Base-by-base conservation (phyloP, 108 stramenopile species). In the Phaeodactylum tricornutum region DNA sequence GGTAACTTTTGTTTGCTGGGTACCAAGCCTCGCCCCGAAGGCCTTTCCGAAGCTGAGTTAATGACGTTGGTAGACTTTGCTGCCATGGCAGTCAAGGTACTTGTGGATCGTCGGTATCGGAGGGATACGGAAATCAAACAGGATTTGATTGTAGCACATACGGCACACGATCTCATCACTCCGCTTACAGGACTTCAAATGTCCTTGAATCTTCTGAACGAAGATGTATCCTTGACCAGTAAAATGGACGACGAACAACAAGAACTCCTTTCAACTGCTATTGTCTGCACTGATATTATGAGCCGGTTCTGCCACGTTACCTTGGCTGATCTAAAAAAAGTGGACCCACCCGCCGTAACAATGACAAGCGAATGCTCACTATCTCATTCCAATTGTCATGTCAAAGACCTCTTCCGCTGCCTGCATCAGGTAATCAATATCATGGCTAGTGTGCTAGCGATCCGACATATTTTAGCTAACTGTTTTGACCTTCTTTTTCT, bases 161-260 rank as follows among this genome's bases (percentile, higher is more conserved):
- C n/a, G n/a, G n/a, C 75, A 3, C 81, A 77, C 49, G 81, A 82
- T 51, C 47, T 82, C 31, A 41, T 75, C 36, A 75, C 74, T 15
- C 81, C 75, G 14, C 37, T 82, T 29, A 64, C 43, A 29, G 64
- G 68, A 14, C 48, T 77, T 34, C 64, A 72, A 35, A 17, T 77
- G 2, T 56, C 59, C 29, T 47, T 82, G 17, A 54, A 57, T 9
- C 42, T 74, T 14, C 46, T 77, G 20, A 50, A 55, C 40, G 69
- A 57, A 7, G 74, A 75, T 27, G 35, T 30, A 16, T 36, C 43
- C 2, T 36, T 72, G 11, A 35, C 12, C 3, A 16, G 28, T 5
- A 47, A 58, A 25, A 29, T 71, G 29, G 38, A 44, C 34, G 6
- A 12, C 22, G 33, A 66, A 41, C 73, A 74, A 43, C 37, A 27